A percentile compares a stretch with the other conserved stretches of the same genome.
These are phyloP conservation scores for Microbotryum silenes-acaulis DNA, from an alignment of 1,284 basidiomycete genomes.

Conservation along the genomic window DNA sequence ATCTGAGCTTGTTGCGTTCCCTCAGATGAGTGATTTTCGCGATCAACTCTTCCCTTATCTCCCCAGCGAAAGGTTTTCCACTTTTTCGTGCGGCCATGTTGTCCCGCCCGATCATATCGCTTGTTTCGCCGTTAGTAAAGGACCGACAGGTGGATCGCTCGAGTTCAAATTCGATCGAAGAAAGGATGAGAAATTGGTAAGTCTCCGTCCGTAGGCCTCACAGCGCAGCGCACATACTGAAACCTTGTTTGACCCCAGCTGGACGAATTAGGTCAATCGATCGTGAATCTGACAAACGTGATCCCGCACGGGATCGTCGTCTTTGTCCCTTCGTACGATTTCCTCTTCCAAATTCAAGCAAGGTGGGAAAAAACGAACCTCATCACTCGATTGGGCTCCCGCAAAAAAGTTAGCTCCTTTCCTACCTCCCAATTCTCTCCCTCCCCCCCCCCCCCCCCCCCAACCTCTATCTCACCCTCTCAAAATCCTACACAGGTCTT, in stretches of 20 bases:
- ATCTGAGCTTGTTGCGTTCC: neutral
- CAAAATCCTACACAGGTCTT: constrained; percentile 55
- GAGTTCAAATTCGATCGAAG: constrained; percentile 77
- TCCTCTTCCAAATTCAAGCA: constrained; percentile 60
- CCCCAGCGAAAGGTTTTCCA: constrained; percentile 55
- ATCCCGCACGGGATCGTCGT: constrained; percentile 84
- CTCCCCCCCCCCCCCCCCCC: too few relatives aligned
- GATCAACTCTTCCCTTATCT: constrained; percentile 72
- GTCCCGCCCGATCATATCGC: constrained; percentile 73
- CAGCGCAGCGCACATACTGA: too few relatives aligned
- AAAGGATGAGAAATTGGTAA: constrained; percentile 58
- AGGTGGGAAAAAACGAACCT: constrained; percentile 61
- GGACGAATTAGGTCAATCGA: constrained; percentile 71
- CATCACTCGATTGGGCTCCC: constrained; percentile 55
- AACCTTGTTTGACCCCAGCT: constrained; percentile 48
- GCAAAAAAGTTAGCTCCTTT: constrained; percentile 56
- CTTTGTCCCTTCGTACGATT: constrained; percentile 88
- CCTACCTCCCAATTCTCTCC: neutral
- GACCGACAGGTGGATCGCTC: constrained; percentile 66
- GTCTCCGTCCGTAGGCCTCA: constrained; percentile 33
- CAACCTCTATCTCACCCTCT: too few relatives aligned
- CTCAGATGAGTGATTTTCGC: constrained; percentile 80
- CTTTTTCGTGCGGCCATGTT: constrained; percentile 88
- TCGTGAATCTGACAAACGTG: constrained; percentile 68
- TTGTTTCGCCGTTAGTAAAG: constrained; percentile 66